These are phyloP conservation scores for Candida nitratophila DNA, from an alignment of 805 yeast genomes.

Conservation along the genomic window DNA sequence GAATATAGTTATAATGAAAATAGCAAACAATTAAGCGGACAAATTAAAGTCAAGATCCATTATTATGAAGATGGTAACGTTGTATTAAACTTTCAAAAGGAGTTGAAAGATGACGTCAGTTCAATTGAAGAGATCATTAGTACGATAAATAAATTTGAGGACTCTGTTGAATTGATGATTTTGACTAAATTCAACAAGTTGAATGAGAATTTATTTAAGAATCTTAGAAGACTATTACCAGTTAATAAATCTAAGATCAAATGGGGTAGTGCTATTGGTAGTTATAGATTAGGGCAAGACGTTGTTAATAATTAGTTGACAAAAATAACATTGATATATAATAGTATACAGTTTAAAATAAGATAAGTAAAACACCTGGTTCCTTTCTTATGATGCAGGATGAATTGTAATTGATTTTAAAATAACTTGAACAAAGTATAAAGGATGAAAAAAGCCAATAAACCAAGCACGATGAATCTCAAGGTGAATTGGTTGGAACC, in stretches of 20 bases:
- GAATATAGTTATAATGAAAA: slow-evolving; percentile 40
- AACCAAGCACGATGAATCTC: slow-evolving; percentile 51
- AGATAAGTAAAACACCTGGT: too few species aligned
- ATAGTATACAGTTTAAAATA: neutral
- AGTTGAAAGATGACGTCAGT: slow-evolving; percentile 17
- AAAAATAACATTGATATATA: neutral
- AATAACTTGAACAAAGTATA: slow-evolving; percentile 49
- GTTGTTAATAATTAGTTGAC: slow-evolving; percentile 33
- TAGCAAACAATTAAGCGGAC: slow-evolving; percentile 38
- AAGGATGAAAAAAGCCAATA: slow-evolving; percentile 46
- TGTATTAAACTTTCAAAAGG: slow-evolving; percentile 48
- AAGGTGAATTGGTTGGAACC: slow-evolving; percentile 47
- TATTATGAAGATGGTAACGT: slow-evolving; percentile 97
- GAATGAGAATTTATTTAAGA: slow-evolving; percentile 78
- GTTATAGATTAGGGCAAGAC: slow-evolving; percentile 79
- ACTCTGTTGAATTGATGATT: slow-evolving; percentile 49
- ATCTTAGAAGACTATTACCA: slow-evolving; percentile 84
- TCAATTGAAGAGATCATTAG: slow-evolving; percentile 22
- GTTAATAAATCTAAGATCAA: slow-evolving; percentile 85
- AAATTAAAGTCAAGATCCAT: slow-evolving; percentile 67
- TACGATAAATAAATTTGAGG: slow-evolving; percentile 51
- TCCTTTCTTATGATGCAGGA: too few species aligned
- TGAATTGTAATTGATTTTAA: too few species aligned
- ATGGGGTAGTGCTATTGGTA: slow-evolving; percentile 93
- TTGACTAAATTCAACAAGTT: slow-evolving; percentile 59